Evolutionary conservation across 306 rosid genomes (phyloP).

Genomic region (Herpetospermum pedunculosum): DNA sequence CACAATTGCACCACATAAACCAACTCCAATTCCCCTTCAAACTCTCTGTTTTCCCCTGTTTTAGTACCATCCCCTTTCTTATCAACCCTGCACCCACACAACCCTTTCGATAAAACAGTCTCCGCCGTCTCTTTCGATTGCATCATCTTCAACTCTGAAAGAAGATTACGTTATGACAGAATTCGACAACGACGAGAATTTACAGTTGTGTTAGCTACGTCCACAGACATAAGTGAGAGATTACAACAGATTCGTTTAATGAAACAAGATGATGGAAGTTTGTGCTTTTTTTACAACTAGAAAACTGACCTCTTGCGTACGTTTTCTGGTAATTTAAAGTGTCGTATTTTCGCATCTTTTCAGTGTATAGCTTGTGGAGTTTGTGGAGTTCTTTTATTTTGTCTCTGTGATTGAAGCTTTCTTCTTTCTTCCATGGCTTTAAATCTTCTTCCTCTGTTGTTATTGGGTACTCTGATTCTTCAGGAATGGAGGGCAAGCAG

Average conservation of each 20-base stretch:
- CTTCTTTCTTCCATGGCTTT: conserved; percentile 83
- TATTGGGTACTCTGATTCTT: conserved; percentile 71
- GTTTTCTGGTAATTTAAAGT: conserved; percentile 78
- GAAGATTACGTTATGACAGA: too few relatives aligned
- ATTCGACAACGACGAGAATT: too few relatives aligned
- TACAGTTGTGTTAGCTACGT: too few relatives aligned
- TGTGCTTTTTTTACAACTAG: too few relatives aligned
- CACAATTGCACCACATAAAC: conserved; percentile 80
- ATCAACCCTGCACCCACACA: conserved; percentile 3
- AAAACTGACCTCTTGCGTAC: conserved; percentile 64
- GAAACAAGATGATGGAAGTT: too few relatives aligned
- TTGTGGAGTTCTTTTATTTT: conserved; percentile 49
- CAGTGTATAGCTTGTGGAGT: conserved; percentile 60
- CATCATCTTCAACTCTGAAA: conserved; percentile 35
- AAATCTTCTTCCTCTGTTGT: conserved; percentile 53
- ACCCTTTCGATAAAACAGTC: conserved; percentile 30
- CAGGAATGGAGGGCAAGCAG: conserved; percentile 70
- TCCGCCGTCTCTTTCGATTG: conserved; percentile 58
- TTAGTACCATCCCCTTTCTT: conserved; percentile 30
- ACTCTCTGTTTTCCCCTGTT: conserved; percentile 31
- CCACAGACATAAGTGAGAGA: too few relatives aligned
- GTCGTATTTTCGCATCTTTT: conserved; percentile 78
- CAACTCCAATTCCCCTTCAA: conserved; percentile 53
- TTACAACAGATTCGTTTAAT: too few relatives aligned
- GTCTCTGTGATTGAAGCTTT: conserved; percentile 32